A percentile compares a stretch with the other conserved stretches of the same genome.
Conservation (phyloP, 2,329 filamentous ascomycete species). For the Karstenula rhodostoma region DNA sequence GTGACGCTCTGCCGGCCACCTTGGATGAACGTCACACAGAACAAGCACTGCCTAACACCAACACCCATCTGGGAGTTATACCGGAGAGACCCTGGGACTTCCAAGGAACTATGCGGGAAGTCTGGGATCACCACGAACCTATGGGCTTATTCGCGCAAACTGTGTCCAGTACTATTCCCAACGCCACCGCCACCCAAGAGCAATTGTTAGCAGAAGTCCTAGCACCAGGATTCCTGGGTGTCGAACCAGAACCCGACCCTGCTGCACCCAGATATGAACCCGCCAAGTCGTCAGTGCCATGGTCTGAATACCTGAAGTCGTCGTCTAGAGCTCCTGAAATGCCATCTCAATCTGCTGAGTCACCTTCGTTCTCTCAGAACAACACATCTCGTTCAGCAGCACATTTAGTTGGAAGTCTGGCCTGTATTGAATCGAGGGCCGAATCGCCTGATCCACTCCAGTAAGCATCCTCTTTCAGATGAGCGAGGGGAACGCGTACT, state of each 20-base stretch:
- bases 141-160: conserved; percentile 49
- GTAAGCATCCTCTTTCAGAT: not conserved
- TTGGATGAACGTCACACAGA: conserved; percentile 20
- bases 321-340: conserved; percentile 23
- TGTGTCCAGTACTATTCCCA: conserved; percentile 52
- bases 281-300: conserved; percentile 44
- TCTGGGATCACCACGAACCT: conserved; percentile 52
- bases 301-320: conserved; percentile 46
- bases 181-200: conserved; percentile 52
- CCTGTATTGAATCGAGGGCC: conserved; percentile 9
- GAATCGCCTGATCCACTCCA: conserved; percentile 2
- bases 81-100: conserved; percentile 29
- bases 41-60: conserved; percentile 4
- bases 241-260: conserved; percentile 28
- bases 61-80: conserved; percentile 1
- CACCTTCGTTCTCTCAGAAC: conserved; percentile 15
- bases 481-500: not conserved
- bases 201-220: conserved; percentile 48
- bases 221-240: conserved; percentile 34
- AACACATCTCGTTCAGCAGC: conserved; percentile 17
- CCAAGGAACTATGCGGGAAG: conserved; percentile 44
- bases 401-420: conserved; percentile 15
- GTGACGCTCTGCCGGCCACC: conserved; percentile 15
- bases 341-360: conserved; percentile 20
- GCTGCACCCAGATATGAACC: conserved; percentile 26